Percentiles rank a stretch among this genome's conserved stretches.
phyloP scores from a whole-genome alignment of 805 yeast genomes.

The Candida ulmi region DNA sequence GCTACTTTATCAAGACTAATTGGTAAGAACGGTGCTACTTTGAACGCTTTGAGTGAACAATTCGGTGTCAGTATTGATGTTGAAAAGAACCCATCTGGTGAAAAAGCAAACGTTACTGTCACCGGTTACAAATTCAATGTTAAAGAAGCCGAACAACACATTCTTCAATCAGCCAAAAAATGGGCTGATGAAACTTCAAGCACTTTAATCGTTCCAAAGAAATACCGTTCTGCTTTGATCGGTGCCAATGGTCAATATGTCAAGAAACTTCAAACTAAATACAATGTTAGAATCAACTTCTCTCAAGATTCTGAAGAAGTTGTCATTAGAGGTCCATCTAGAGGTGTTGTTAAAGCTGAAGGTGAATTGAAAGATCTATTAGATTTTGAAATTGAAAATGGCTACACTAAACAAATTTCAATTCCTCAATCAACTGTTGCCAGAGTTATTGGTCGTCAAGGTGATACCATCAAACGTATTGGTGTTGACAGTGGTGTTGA shows the following conservation, averaged over 20 bases:
- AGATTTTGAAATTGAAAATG: constrained; percentile 83
- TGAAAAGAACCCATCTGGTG: constrained; percentile 43
- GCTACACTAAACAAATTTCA: constrained; percentile 53
- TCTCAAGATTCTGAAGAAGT: constrained; percentile 60
- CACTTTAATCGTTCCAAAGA: constrained; percentile 63
- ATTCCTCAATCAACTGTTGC: constrained; percentile 76
- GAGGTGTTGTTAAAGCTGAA: constrained; percentile 77
- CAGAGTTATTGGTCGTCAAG: constrained; percentile 83
- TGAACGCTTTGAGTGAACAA: constrained; percentile 63
- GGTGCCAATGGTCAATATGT: constrained; percentile 82
- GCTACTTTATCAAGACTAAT: constrained; percentile 71
- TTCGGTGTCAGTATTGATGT: constrained; percentile 76
- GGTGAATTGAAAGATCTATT: constrained; percentile 80
- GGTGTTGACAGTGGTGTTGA: constrained; percentile 53
- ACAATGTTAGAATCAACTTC: constrained; percentile 75
- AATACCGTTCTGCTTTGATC: constrained; percentile 74
- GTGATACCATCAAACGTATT: constrained; percentile 78
- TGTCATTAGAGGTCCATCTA: constrained; percentile 80
- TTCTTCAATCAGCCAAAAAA: constrained; percentile 55
- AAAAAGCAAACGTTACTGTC: constrained; percentile 47
- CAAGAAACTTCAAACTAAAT: constrained; percentile 81
- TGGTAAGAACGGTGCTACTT: constrained; percentile 81
- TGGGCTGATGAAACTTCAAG: constrained; percentile 78
- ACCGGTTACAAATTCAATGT: constrained; percentile 78
- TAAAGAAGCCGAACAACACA: constrained; percentile 59